phyloP scores from a whole-genome alignment of 257 asterid genomes.

The Cynanchum wilfordii region DNA sequence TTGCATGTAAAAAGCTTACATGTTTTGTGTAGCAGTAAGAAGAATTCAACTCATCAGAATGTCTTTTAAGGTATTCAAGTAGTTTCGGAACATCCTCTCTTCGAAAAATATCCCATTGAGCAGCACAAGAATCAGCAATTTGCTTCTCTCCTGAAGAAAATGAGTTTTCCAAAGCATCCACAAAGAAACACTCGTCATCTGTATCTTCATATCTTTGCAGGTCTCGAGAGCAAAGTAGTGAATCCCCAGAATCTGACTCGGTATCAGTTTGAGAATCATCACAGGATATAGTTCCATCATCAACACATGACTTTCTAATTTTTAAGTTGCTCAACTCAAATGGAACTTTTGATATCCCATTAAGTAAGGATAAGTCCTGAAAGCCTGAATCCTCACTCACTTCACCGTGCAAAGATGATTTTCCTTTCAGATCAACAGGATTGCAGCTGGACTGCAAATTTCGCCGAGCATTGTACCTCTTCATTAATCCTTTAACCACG shows the following conservation, averaged over 20 bases:
- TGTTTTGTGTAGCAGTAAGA: conserved; percentile 41
- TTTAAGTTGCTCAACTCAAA: conserved; percentile 37
- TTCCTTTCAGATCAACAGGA: conserved; percentile 61
- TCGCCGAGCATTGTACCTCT: conserved; percentile 41
- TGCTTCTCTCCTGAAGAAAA: conserved; percentile 41
- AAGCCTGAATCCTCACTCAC: conserved; percentile 72
- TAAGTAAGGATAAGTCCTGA: conserved; percentile 44
- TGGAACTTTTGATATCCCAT: conserved; percentile 52
- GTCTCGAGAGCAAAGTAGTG: conserved; percentile 65
- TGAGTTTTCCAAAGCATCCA: conserved; percentile 50
- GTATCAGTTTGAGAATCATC: conserved; percentile 48
- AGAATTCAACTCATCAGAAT: conserved; percentile 61
- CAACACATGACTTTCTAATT: conserved; percentile 30
- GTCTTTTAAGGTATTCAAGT: conserved; percentile 63
- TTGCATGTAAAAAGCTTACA: conserved; percentile 32
- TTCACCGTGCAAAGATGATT: conserved; percentile 65
- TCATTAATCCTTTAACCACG: conserved; percentile 52
- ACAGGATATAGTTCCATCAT: conserved; percentile 39
- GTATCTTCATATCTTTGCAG: conserved; percentile 62
- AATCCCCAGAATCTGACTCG: conserved; percentile 57
- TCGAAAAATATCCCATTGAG: conserved; percentile 86
- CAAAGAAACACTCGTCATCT: conserved; percentile 43
- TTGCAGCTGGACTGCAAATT: conserved; percentile 45
- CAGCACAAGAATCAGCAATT: conserved; percentile 55
- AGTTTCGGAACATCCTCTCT: conserved; percentile 88